Percentiles rank a stretch among this genome's conserved stretches.
These are phyloP conservation scores for Colletotrichum sp. DNA, from an alignment of 2,329 filamentous ascomycete genomes.

Conservation along the genomic window DNA sequence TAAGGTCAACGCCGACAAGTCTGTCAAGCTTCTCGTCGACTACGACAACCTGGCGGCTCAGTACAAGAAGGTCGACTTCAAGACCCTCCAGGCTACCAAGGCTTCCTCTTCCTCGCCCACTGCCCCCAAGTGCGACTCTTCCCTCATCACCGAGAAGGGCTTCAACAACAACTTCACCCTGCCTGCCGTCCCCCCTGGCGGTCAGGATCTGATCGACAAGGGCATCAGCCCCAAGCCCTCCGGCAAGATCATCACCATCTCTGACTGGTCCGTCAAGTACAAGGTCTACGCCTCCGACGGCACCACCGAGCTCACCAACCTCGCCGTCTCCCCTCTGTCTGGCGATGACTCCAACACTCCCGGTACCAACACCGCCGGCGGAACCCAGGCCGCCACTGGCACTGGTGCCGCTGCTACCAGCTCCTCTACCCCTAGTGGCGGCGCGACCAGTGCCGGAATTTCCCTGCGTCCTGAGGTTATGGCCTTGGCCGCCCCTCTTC, in stretches of 20 bases:
- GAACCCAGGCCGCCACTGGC: not conserved
- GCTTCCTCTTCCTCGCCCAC: slow-evolving; percentile 52
- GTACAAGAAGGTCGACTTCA: slow-evolving; percentile 76
- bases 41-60: slow-evolving; percentile 77
- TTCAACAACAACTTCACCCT: slow-evolving; percentile 84
- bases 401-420: not conserved
- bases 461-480: slow-evolving; percentile 12
- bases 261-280: slow-evolving; percentile 61
- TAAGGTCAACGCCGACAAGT: slow-evolving; percentile 60
- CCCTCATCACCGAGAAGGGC: slow-evolving; percentile 68
- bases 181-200: slow-evolving; percentile 69
- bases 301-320: slow-evolving; percentile 40
- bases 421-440: slow-evolving; percentile 31
- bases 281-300: slow-evolving; percentile 45
- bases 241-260: slow-evolving; percentile 73
- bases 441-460: slow-evolving; percentile 21
- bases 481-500: slow-evolving; percentile 11
- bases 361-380: slow-evolving; percentile 42
- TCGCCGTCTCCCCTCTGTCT: slow-evolving; percentile 52
- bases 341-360: slow-evolving; percentile 49
- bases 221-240: slow-evolving; percentile 70
- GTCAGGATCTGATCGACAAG: slow-evolving; percentile 74
- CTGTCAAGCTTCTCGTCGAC: slow-evolving; percentile 64
- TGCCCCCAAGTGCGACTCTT: slow-evolving; percentile 66
- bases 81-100: slow-evolving; percentile 66